Evolutionary conservation across 139 green algal genomes (phyloP).

Genomic region (Chlamydomonas schloesseri): DNA sequence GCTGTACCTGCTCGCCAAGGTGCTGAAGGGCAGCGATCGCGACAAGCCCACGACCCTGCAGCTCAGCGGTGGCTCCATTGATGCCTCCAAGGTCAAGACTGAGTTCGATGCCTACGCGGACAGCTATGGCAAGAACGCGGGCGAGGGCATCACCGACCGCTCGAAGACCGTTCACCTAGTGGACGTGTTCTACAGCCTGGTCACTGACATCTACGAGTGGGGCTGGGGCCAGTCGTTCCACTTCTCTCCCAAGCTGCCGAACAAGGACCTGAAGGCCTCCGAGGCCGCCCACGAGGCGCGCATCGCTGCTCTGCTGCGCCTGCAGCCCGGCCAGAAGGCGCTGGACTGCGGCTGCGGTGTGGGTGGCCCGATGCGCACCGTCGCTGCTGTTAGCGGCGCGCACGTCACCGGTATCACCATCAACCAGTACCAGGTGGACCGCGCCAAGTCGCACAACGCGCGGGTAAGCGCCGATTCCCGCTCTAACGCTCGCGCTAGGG

Average conservation of each 20-base stretch:
- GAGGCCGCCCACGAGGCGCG: conserved; percentile 93
- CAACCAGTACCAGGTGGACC: conserved; percentile 95
- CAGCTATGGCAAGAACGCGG: conserved; percentile 66
- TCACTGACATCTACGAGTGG: conserved; percentile 99
- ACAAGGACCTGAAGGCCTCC: conserved; percentile 71
- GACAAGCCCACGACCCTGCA: conserved; percentile 73
- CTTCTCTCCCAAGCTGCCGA: conserved; percentile 93
- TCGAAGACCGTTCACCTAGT: conserved; percentile 72
- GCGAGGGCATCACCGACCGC: conserved; percentile 65
- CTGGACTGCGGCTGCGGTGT: conserved; percentile 98
- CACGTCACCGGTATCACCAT: conserved; percentile 98
- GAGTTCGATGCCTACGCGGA: conserved; percentile 74
- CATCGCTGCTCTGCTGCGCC: conserved; percentile 76
- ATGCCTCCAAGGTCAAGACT: conserved; percentile 67
- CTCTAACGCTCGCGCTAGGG: neutral
- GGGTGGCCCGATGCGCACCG: conserved; percentile 96
- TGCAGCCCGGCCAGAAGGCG: conserved; percentile 81
- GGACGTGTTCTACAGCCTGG: conserved; percentile 82
- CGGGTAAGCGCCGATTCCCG: conserved; percentile 59
- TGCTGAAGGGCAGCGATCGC: neutral
- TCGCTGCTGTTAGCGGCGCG: conserved; percentile 83
- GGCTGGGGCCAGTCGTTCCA: conserved; percentile 98
- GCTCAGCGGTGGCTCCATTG: conserved; percentile 78
- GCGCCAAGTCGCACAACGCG: conserved; percentile 83
- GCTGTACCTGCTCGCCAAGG: conserved; percentile 17